Conservation (phyloP, 257 asterid genomes). For the Salvia hispanica region DNA sequence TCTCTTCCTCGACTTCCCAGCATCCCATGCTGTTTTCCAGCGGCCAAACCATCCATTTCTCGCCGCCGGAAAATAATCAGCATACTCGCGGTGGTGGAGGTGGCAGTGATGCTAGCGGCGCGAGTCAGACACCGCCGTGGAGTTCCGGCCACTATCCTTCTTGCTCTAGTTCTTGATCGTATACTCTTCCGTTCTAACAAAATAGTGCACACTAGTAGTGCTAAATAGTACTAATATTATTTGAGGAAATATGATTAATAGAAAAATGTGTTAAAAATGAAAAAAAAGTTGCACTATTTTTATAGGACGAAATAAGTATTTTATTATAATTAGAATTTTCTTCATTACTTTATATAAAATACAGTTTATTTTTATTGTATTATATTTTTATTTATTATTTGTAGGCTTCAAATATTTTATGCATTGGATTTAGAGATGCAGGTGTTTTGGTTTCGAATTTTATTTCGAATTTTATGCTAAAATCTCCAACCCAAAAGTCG, state of each 20-base stretch:
- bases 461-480: neutral
- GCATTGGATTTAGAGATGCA: constrained; percentile 12
- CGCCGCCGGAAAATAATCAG: constrained; percentile 38
- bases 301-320: no score
- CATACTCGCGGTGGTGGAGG: constrained; percentile 38
- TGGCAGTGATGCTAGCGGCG: neutral
- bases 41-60: constrained; percentile 52
- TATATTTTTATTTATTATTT: constrained; percentile 19
- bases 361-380: no score
- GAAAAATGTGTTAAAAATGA: no score
- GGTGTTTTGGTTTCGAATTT: neutral
- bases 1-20: constrained; percentile 34
- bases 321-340: neutral
- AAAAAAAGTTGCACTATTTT: no score
- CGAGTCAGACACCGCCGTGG: constrained; percentile 52
- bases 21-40: constrained; percentile 54
- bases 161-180: constrained; percentile 56
- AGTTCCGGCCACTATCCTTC: constrained; percentile 58
- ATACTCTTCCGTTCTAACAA: no score
- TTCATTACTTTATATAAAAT: no score
- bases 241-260: no score
- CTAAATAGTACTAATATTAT: no score
- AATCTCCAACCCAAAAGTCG: neutral
- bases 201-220: no score
- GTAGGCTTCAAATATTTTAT: constrained; percentile 8